Conservation (phyloP, 495 filamentous ascomycete genomes). For the Penicillium goetzii region DNA sequence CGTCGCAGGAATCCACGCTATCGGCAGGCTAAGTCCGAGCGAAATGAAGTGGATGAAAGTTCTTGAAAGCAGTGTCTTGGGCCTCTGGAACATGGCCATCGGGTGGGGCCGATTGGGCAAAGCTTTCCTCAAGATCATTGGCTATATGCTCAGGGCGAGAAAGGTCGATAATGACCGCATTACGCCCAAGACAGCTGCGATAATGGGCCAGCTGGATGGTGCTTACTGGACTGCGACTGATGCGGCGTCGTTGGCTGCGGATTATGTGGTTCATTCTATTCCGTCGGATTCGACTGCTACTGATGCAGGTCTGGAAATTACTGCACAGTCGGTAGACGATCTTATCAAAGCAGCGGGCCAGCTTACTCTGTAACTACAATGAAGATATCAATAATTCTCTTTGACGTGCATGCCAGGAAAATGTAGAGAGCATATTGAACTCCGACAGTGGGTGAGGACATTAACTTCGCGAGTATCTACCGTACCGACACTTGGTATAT, state of each 20-base stretch:
- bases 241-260: slow-evolving; percentile 26
- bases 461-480: not conserved
- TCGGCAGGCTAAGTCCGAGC: slow-evolving; percentile 19
- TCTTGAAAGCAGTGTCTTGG: slow-evolving; percentile 33
- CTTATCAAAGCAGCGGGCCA: not conserved
- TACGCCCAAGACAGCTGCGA: slow-evolving; percentile 23
- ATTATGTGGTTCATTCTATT: slow-evolving; percentile 29
- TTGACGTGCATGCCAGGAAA: not conserved
- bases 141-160: slow-evolving; percentile 21
- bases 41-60: slow-evolving; percentile 32
- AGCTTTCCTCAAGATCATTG: slow-evolving; percentile 35
- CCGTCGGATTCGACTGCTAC: not conserved
- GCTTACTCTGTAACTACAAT: not conserved
- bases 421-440: not conserved
- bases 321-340: not conserved
- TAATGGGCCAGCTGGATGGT: slow-evolving; percentile 24
- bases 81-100: slow-evolving; percentile 36
- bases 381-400: not conserved
- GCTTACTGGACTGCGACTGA: slow-evolving; percentile 29
- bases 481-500: not conserved
- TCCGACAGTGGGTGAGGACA: not conserved
- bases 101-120: slow-evolving; percentile 35
- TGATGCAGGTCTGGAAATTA: not conserved
- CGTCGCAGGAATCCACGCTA: slow-evolving; percentile 28
- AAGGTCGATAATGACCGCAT: slow-evolving; percentile 11